phyloP scores from a whole-genome alignment of 2,329 filamentous ascomycete genomes.

The Apiospora arundinis region DNA sequence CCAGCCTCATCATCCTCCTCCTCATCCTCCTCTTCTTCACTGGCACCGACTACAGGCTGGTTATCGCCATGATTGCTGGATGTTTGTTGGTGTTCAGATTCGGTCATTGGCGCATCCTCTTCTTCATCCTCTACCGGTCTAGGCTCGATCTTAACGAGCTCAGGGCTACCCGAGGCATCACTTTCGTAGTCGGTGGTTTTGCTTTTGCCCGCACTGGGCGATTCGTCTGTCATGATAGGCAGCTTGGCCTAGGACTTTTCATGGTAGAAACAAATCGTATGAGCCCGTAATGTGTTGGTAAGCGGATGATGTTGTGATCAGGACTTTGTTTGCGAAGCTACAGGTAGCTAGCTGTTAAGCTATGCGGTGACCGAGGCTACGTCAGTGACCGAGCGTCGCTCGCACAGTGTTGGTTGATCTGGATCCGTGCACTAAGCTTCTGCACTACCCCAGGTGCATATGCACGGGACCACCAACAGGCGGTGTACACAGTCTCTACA shows the following conservation, averaged over 20 bases:
- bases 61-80: conserved; percentile 19
- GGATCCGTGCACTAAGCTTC: background rate
- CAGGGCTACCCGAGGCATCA: conserved; percentile 29
- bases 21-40: conserved; percentile 24
- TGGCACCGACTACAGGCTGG: background rate
- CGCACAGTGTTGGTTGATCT: background rate
- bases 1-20: conserved; percentile 55
- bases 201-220: conserved; percentile 33
- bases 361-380: conserved; percentile 10
- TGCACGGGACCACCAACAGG: background rate
- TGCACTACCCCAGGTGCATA: background rate
- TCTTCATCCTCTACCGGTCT: conserved; percentile 29
- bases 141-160: conserved; percentile 25
- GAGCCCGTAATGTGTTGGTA: background rate
- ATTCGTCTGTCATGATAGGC: conserved; percentile 51
- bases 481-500: background rate
- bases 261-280: conserved; percentile 27
- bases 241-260: conserved; percentile 30
- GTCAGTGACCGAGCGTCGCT: conserved; percentile 8
- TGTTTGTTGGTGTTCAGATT: background rate
- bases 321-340: conserved; percentile 10
- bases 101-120: conserved; percentile 9
- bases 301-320: background rate
- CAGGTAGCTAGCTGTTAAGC: conserved; percentile 2
- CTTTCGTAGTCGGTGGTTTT: conserved; percentile 36